Evolutionary conservation across 2,329 filamentous ascomycete genomes (phyloP), one percentile per base, ranked within the genome.

Genomic region (Penicillium janthinellum): DNA sequence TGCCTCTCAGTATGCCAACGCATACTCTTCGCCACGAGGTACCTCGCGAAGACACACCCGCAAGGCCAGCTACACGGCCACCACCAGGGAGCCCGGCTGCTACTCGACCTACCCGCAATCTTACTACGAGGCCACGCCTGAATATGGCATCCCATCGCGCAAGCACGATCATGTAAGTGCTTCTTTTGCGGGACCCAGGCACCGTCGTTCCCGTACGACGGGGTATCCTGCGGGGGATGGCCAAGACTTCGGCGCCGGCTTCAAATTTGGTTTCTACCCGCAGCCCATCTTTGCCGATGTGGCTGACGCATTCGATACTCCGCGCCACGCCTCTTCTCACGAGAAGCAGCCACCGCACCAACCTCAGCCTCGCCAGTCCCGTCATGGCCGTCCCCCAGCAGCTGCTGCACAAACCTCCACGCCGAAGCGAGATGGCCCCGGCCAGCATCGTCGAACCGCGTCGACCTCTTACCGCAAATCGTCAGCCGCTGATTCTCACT

Each of bases 91-190:
- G 12, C 70, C 71, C 52, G 75, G 73, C 59, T 80, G 73, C 71
- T 74, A 80, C 63, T 78, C 81, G 64, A 77, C 78, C 54, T 78
- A 79, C 63, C 77, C 77, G 62, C 76, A 79, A 54, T 73, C 74
- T 59, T 82, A 79, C 70, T 79, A 83, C 67, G 78, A 82, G 50
- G 62, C 73, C 54, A 75, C 75, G 67, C 77, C 77, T 70, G 75
- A 82, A 75, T 75, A 83, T 80, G 74, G 80, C 79, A 75, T 81
- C 63, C 78, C 79, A 77, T 79, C 83, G 77, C 78, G 75, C 72
- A 80, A 79, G 73, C 81, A 84, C 76, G 84, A 88, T 78, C 83
- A 85, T 87, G 86, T 88, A 87, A 88, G 86, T 88, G 82, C 81
- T 82, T 83, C 79, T 78, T 75, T 73, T 72, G 75, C 76, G 73